phyloP scores from a whole-genome alignment of 2,329 filamentous ascomycete genomes.

The Fusarium hostae region DNA sequence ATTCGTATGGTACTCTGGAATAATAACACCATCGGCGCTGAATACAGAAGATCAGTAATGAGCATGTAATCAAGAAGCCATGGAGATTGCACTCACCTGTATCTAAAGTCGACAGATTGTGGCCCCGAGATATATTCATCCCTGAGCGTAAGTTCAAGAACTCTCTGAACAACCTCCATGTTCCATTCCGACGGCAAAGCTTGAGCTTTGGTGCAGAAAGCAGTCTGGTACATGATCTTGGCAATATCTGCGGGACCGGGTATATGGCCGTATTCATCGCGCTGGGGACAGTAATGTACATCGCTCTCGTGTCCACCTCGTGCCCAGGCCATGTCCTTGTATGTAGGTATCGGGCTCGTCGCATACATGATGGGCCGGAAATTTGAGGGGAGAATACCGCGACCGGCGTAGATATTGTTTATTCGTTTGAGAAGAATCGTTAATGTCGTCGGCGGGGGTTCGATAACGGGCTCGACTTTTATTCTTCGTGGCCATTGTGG shows the following conservation, averaged over 20 bases:
- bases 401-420: background rate
- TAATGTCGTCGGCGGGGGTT: background rate
- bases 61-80: no score
- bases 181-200: background rate
- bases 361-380: background rate
- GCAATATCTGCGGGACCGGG: background rate
- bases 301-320: background rate
- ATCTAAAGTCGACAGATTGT: background rate
- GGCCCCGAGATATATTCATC: background rate
- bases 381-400: background rate
- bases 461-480: background rate
- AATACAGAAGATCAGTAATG: background rate
- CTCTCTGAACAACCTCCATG: background rate
- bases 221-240: background rate
- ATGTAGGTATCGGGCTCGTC: background rate
- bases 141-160: background rate
- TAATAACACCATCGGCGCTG: background rate
- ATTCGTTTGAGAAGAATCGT: background rate
- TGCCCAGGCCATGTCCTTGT: background rate
- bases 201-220: background rate
- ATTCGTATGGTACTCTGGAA: background rate
- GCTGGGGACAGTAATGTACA: background rate
- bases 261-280: background rate
- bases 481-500: background rate
- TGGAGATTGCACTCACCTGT: no score